Percentiles rank a stretch among this genome's conserved stretches.
Conservation (phyloP, 352 stramenopile species). For the Globisporangium cylindrosporum region DNA sequence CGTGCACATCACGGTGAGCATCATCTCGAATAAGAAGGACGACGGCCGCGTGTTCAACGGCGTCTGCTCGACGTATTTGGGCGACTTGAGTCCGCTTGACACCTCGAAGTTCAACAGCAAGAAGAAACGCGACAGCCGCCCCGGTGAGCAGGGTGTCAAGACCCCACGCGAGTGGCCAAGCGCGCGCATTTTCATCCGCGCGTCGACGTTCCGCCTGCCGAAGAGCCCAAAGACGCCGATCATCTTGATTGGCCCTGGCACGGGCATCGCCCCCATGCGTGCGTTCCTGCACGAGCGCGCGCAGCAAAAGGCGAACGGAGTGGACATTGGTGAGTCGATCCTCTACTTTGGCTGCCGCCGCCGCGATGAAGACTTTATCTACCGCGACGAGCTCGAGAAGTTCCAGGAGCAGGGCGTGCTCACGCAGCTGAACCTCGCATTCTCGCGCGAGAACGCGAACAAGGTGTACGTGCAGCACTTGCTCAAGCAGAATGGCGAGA, state of each 20-base stretch:
- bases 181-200: slow-evolving; percentile 90
- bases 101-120: slow-evolving; percentile 47
- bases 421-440: slow-evolving; percentile 91
- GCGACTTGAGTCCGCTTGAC: slow-evolving; percentile 46
- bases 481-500: slow-evolving; percentile 70
- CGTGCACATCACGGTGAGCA: slow-evolving; percentile 94
- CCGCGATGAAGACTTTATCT: slow-evolving; percentile 87
- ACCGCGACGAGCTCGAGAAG: slow-evolving; percentile 88
- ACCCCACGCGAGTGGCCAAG: slow-evolving; percentile 58
- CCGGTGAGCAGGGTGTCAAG: slow-evolving; percentile 72
- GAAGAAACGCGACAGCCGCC: slow-evolving; percentile 68
- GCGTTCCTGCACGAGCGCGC: slow-evolving; percentile 95
- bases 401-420: slow-evolving; percentile 88
- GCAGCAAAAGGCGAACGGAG: slow-evolving; percentile 57
- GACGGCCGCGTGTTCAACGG: slow-evolving; percentile 88
- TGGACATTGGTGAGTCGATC: slow-evolving; percentile 80
- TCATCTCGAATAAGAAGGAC: slow-evolving; percentile 84
- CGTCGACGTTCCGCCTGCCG: slow-evolving; percentile 96
- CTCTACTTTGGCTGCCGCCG: slow-evolving; percentile 93
- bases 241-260: slow-evolving; percentile 95
- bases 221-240: slow-evolving; percentile 87
- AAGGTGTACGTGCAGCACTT: slow-evolving; percentile 99
- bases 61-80: slow-evolving; percentile 94
- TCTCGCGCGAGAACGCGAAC: slow-evolving; percentile 90
- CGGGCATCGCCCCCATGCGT: slow-evolving; percentile 97